Base-by-base conservation (phyloP, 2,329 filamentous ascomycete genomes). In the Elsinoe ampelina region DNA sequence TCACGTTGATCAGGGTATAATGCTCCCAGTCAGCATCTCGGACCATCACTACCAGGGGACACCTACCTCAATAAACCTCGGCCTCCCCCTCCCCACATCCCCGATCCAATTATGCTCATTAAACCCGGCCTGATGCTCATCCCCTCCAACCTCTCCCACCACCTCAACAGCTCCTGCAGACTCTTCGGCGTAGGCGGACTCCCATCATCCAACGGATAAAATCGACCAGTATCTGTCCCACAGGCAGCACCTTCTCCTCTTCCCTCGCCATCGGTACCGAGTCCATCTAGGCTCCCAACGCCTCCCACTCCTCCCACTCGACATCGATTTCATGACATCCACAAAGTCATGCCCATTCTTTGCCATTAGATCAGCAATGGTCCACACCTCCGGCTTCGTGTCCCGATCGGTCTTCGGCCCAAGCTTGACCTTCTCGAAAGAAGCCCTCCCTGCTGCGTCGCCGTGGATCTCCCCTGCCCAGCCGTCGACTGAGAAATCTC, bases 271-370 rank as follows among this genome's bases (percentile, higher is more conserved):
- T 15, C 10, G 12, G 5, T 26, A 50, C 30, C 15, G 45, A 12
- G 17, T 55, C 38, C 20, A 55, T 19, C 36, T 32, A 43, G 8
- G 52, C 17, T 11, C 17, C 34, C 34, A 60, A 36, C 6, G 55
- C 57, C 17, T 63, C 63, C 55, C 69, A 73, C 58, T 73, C 71
- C 11, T 62, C 59, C 3, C 67, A 67, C 54, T 73, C 71, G 42
- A 73, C 69, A 59, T 74, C 71, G 58, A 73, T 72, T 73, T 73
- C 36, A 73, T 55, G 17, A 74, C 67, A 59, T 74, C 72, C 52
- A 73, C 67, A 59, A 70, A 71, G 22, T 67, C 63, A 57, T 73
- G 71, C 5, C 68, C 67, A 57, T 73, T 72, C 60, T 60, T 63
- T 45, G 65, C 59, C 69, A 73, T 72, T 34, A 73, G 58, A 43